Evolutionary conservation across 495 filamentous ascomycete genomes (phyloP).

Genomic region (Chaetomium tenue): DNA sequence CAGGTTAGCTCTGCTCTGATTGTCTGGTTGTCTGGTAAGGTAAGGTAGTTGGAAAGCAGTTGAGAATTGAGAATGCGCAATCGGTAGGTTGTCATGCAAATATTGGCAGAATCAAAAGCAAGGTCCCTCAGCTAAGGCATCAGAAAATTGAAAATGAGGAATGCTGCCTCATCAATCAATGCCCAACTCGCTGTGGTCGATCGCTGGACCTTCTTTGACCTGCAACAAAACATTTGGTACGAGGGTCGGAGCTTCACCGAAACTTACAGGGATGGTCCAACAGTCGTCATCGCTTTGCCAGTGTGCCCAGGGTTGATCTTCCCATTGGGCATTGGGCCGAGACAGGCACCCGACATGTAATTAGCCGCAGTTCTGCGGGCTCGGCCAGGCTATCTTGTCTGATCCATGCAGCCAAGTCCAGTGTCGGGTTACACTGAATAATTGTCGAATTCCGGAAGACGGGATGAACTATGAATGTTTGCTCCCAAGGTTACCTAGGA

Average conservation of each 20-base stretch:
- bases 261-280: slow-evolving; percentile 27
- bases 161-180: slow-evolving; percentile 1
- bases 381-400: too few relatives aligned
- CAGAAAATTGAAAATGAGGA: neutral
- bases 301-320: slow-evolving; percentile 19
- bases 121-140: neutral
- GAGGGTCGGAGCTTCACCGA: slow-evolving; percentile 24
- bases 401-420: neutral
- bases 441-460: neutral
- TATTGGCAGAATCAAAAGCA: neutral
- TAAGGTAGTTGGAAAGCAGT: neutral
- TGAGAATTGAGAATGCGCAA: neutral
- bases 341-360: slow-evolving; percentile 12
- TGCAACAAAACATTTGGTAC: slow-evolving; percentile 9
- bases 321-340: slow-evolving; percentile 11
- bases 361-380: slow-evolving; percentile 6
- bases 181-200: neutral
- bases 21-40: neutral
- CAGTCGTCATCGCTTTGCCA: slow-evolving; percentile 29
- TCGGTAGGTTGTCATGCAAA: neutral
- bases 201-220: neutral
- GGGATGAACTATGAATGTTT: neutral
- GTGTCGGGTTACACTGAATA: neutral
- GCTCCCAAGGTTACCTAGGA: too few relatives aligned
- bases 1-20: neutral